These are phyloP conservation scores for Arthrocladium fulminans DNA, from an alignment of 2,329 filamentous ascomycete species.

Conservation along the genomic window DNA sequence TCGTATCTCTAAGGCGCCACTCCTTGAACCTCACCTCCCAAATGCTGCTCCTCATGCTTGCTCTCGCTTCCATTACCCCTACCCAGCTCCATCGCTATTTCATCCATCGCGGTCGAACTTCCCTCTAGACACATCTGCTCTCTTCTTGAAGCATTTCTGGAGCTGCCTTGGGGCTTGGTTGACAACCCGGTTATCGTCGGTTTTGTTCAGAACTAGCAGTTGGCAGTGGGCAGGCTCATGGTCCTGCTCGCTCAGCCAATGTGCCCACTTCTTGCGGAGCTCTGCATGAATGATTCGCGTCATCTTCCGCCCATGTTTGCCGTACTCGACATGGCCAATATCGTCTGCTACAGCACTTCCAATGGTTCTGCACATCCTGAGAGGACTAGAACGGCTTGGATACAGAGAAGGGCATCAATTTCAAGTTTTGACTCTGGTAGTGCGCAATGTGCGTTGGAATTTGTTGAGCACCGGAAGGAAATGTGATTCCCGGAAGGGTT, in stretches of 20 bases:
- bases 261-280: conserved; percentile 11
- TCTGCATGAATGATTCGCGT: conserved; percentile 9
- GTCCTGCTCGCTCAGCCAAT: conserved; percentile 22
- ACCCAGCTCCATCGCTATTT: neutral
- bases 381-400: conserved; percentile 10
- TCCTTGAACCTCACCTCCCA: conserved; percentile 9
- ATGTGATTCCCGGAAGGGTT: conserved; percentile 18
- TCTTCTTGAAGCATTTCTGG: neutral
- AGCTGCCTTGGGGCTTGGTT: conserved; percentile 2
- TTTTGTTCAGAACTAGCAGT: conserved; percentile 23
- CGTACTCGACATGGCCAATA: conserved; percentile 1
- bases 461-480: conserved; percentile 21
- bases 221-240: conserved; percentile 14
- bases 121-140: neutral
- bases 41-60: neutral
- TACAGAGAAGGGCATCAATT: conserved; percentile 7
- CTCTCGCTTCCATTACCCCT: neutral
- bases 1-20: conserved; percentile 17
- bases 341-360: conserved; percentile 10
- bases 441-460: conserved; percentile 21
- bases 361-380: conserved; percentile 11
- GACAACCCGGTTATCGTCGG: conserved; percentile 12
- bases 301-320: conserved; percentile 3
- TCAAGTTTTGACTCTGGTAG: conserved; percentile 19
- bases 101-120: neutral